Evolutionary conservation across 1,284 basidiomycete species (phyloP).

Genomic region (Apiotrichum montevideense): DNA sequence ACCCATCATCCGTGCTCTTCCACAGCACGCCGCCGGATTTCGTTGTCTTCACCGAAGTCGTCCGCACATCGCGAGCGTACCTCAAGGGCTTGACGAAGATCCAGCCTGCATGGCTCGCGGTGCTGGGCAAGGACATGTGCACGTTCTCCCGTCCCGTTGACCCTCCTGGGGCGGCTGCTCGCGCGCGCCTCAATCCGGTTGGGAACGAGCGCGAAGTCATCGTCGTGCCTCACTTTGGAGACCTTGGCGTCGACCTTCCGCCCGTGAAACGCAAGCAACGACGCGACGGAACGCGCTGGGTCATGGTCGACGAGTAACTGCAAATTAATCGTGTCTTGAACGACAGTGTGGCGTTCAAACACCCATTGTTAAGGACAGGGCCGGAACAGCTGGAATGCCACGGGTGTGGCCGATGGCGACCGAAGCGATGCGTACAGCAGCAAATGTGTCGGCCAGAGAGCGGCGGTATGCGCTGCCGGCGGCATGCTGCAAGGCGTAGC

Average conservation of each 20-base stretch:
- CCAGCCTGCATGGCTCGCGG: constrained; percentile 82
- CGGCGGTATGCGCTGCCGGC: no score
- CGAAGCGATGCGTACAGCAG: no score
- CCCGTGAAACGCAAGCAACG: constrained; percentile 56
- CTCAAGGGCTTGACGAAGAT: constrained; percentile 81
- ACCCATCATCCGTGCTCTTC: constrained; percentile 77
- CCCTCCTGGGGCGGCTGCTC: constrained; percentile 49
- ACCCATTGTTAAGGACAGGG: neutral
- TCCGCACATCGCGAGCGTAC: constrained; percentile 64
- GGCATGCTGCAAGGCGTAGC: no score
- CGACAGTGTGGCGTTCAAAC: no score
- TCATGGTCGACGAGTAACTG: constrained; percentile 32
- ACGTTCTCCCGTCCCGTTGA: constrained; percentile 80
- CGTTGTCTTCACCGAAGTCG: constrained; percentile 75
- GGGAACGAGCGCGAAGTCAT: constrained; percentile 49
- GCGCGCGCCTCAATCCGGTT: constrained; percentile 12
- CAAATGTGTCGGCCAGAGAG: no score
- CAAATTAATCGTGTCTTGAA: no score
- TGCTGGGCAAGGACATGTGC: constrained; percentile 72
- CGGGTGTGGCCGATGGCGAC: no score
- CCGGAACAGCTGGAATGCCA: neutral
- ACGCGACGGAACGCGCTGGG: constrained; percentile 46
- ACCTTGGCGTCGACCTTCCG: constrained; percentile 76
- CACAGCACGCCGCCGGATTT: constrained; percentile 73
- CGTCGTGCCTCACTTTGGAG: constrained; percentile 75